Evolutionary conservation across 1,284 basidiomycete species (phyloP), one percentile per base, ranked within the genome.

Genomic region (Mrakiaceae sp.): DNA sequence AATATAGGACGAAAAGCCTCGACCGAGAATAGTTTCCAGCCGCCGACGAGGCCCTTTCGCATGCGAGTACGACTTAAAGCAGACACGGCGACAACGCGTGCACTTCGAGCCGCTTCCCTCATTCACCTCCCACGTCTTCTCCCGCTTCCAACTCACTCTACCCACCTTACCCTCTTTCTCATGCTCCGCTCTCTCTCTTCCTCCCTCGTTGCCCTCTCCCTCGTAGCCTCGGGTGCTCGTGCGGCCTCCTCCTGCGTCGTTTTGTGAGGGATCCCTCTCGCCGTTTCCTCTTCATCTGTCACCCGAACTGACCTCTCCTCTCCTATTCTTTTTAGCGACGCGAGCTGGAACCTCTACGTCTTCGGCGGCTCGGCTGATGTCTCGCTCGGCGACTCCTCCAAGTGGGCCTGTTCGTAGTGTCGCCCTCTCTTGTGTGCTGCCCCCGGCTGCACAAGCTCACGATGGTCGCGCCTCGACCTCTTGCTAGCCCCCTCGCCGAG

Each of bases 331-430:
- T 6, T 2, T 48, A 65, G 64, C 67, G 77, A 78, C 67, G 68
- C 73, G 10, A 62, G 64, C 55, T 72, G 69, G 67, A 74, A 75
- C 67, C 69, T 78, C 50, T 77, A 77, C 65, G 74, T 74, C 2
- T 77, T 78, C 64, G 77, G 77, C 11, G 77, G 76, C 40, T 68
- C 67, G 12, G 49, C 69, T 39, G 77, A 78, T 71, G 76, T 77
- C 66, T 71, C 70, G 43, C 69, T 78, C 40, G 76, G 77, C 10
- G 61, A 68, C 10, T 70, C 64, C 60, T 66, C 69, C 7, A 70
- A 69, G 16, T 78, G 74, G 74, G 66, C 64, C 7, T 71, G 77
- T 78, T 67, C 72, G 77, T 76, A 5, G 47, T 49, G 48, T 14
- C 48, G 9, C 48, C 48, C 48, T 64, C 53, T n/a, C 11, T 16